Evolutionary conservation across 2,329 filamentous ascomycete species (phyloP), one percentile per base, ranked within the genome.

Genomic region (Fusarium chlamydosporum): DNA sequence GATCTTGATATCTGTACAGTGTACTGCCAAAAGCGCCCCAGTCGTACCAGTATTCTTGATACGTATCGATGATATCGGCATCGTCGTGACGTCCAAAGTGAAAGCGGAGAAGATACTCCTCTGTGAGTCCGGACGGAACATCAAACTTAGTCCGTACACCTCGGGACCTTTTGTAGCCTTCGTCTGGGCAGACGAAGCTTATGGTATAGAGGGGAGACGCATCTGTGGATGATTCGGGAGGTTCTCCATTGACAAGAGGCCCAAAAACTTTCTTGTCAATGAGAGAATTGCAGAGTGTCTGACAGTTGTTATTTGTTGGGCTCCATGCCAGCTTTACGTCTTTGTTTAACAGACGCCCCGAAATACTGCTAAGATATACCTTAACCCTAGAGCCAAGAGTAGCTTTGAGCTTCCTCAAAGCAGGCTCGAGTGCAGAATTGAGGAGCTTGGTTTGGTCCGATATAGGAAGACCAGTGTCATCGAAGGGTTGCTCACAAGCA

Each of bases 11-110:
- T 12, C 60, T 71, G 65, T 83, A 83, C 1, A 82, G 61, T 1
- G 75, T 76, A 5, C 72, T 73, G 2, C 74, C 77, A 56, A 83
- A 82, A 9, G 74, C 77, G 6, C 78, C 81, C 80, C 81, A 83
- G 66, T 83, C 81, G 55, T 80, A 74, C 82, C 82, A 84, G 61
- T 83, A 84, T 71, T 83, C 81, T 56, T 78, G 74, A 12, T 79
- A 77, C 1, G 76, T 78, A 67, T 84, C 82, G 29, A 83, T 77
- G 6, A 84, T 74, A 58, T 84, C 82, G 3, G 79, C 73, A 7
- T 82, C 79, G 40, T 80, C 76, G 47, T 81, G 77, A 0, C 77
- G 72, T 6, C 81, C 81, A 50, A 75, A 80, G 47, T 75, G 76
- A 57, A 82, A 79, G 13, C 74, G 74, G 12, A 79, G 75, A 1